Evolutionary conservation across 1,284 basidiomycete species (phyloP), one percentile per base, ranked within the genome.

Genomic region (Porodaedalea pini): DNA sequence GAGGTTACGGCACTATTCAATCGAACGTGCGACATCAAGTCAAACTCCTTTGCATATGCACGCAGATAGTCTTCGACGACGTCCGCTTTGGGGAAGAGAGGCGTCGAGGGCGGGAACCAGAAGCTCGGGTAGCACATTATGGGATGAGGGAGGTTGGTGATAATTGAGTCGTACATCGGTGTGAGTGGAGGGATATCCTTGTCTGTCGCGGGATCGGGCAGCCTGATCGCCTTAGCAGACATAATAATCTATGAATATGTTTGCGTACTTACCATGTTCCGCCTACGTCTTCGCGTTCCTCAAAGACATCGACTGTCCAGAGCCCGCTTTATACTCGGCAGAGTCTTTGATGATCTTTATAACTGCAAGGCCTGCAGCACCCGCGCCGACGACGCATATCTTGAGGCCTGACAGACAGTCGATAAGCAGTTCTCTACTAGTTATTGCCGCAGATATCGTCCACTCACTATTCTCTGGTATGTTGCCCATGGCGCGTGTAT

Each of bases 141-240:
- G 0, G 85, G 85, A 63, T 91, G 86, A 0, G 89, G 86, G 2
- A 91, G 68, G 64, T 91, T 92, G 1, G 89, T 85, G 19, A 83
- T 84, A 17, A 92, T 72, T 0, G 85, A 85, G 62, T 91, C 86
- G 64, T 92, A 91, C 17, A 90, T 63, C 0, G 90, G 81, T 0
- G 87, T 85, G 15, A 77, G 66, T 1, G 88, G 88, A 5, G 79
- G 83, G 67, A 39, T 21, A 31, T 56, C 45, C 32, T 15, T 27
- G 44, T 49, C 51, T 32, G 70, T 68, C 1, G 80, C 74, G 27
- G 75, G 70, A 13, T 80, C 78, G 23, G 86, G 82, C 32, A 80
- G 68, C 85, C 86, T 87, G 58, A n/a, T 25, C 34, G 7, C 37
- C 58, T 57, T 61, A 54, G 57, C n/a, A n/a, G n/a, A n/a, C n/a